Evolutionary conservation across 1,284 basidiomycete species (phyloP), one percentile per base, ranked within the genome.

Genomic region (Sparassis latifolia): DNA sequence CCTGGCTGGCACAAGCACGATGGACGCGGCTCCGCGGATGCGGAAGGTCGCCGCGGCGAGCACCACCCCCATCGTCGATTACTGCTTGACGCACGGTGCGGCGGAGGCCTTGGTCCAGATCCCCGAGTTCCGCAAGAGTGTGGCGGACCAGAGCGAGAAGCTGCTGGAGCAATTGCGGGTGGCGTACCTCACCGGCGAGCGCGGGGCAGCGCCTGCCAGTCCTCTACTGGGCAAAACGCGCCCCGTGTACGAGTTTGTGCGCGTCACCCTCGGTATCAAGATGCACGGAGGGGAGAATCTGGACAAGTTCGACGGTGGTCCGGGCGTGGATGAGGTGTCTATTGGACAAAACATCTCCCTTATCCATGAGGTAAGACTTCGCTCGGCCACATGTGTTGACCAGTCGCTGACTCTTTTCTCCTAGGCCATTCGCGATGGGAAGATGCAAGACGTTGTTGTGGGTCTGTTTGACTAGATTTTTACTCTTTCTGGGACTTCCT

Each of bases 281-380:
- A 91, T 90, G 82, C 83, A 89, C 56, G 88, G 89, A 4, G 64
- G 69, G 20, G 85, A 87, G 60, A 91, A 91, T 62, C 66, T 77
- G 55, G 68, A 68, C 32, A 62, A 68, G 40, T 86, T 86, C 60
- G 70, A 64, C 33, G 71, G 75, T 44, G 82, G 81, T 5, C 68
- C 78, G n/a, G 78, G 80, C 7, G 69, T 74, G 28, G 77, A 79
- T 49, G 81, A 85, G 37, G 72, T 69, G 5, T 83, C 84, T 0
- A 69, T 84, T 45, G 88, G 88, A 0, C 77, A 83, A 59, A 79
- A 80, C 57, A 73, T 88, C 12, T 75, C 83, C 2, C 66, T 79
- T 45, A 87, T 89, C 48, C 80, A 88, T 54, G 85, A 89, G 58
- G 61, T 62, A 51, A 31, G 57, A 47, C 10, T 35, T 73, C 47